A percentile compares a stretch with the other conserved stretches of the same genome.
These are phyloP conservation scores for Macrolepiota albuminosa DNA, from an alignment of 768 basidiomycete species.

Conservation along the genomic window DNA sequence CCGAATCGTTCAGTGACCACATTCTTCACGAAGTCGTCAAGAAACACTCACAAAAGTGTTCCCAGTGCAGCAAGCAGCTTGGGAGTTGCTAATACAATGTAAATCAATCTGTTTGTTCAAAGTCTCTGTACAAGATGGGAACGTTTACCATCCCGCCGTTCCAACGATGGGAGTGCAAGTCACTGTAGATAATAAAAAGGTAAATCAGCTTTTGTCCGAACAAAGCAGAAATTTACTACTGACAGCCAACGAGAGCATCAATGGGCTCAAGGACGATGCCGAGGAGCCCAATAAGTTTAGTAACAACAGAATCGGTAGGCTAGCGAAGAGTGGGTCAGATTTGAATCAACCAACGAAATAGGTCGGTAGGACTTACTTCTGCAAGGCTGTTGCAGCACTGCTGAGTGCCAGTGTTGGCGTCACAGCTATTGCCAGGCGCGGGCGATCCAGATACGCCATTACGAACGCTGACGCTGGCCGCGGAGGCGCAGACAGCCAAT, in stretches of 20 bases:
- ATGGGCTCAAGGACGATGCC: slow-evolving; percentile 7
- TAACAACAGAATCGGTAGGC: background rate
- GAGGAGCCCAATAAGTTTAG: slow-evolving; percentile 8
- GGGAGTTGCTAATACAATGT: slow-evolving; percentile 5
- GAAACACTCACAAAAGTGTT: slow-evolving; percentile 16
- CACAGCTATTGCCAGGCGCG: background rate
- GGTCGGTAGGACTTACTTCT: background rate
- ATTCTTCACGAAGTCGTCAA: background rate
- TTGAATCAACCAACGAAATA: background rate
- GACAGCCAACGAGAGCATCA: slow-evolving; percentile 11
- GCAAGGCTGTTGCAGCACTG: slow-evolving; percentile 7
- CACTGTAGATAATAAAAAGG: slow-evolving; percentile 4
- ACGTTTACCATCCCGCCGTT: slow-evolving; percentile 1
- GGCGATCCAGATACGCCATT: background rate
- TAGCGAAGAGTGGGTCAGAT: background rate
- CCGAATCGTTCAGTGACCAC: background rate
- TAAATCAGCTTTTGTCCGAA: background rate
- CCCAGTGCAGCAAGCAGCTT: slow-evolving; percentile 17
- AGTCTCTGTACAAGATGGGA: too few relatives aligned
- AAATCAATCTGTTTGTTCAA: background rate
- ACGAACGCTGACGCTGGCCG: slow-evolving; percentile 7
- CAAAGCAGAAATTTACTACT: background rate
- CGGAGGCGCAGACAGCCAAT: slow-evolving; percentile 13
- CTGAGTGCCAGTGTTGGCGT: slow-evolving; percentile 7
- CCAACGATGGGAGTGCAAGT: slow-evolving; percentile 13